Percentiles rank a stretch among this genome's conserved stretches.
These are phyloP conservation scores for Saccharomyces hybrid DNA, from an alignment of 1,139 yeast species.

Conservation along the genomic window DNA sequence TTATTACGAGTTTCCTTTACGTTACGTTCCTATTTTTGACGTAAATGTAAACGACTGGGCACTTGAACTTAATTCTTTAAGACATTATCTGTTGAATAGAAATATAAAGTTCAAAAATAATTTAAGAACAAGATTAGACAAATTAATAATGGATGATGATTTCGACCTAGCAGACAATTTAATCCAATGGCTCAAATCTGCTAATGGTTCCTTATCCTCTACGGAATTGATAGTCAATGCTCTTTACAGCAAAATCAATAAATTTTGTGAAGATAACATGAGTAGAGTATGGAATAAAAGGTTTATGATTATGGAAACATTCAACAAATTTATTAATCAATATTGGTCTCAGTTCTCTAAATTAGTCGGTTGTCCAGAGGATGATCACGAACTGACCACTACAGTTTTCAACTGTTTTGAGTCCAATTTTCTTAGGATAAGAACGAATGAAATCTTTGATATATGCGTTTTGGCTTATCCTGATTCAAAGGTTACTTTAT, in stretches of 20 bases:
- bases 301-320: slow-evolving; percentile 34
- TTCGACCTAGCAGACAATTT: slow-evolving; percentile 20
- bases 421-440: slow-evolving; percentile 31
- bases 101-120: slow-evolving; percentile 13
- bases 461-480: slow-evolving; percentile 54
- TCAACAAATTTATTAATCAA: slow-evolving; percentile 21
- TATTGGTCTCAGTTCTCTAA: slow-evolving; percentile 20
- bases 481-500: slow-evolving; percentile 47
- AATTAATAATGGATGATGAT: slow-evolving; percentile 22
- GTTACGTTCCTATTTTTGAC: slow-evolving; percentile 14
- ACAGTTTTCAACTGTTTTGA: slow-evolving; percentile 23
- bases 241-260: slow-evolving; percentile 38
- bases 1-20: slow-evolving; percentile 22
- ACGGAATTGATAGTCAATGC: slow-evolving; percentile 36
- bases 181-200: slow-evolving; percentile 20
- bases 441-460: slow-evolving; percentile 60
- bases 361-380: slow-evolving; percentile 21
- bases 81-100: slow-evolving; percentile 23
- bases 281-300: slow-evolving; percentile 36
- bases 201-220: slow-evolving; percentile 14
- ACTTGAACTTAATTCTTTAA: slow-evolving; percentile 18
- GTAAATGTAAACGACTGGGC: slow-evolving; percentile 11
- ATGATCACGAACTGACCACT: slow-evolving; percentile 32
- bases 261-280: slow-evolving; percentile 36
- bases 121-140: slow-evolving; percentile 11